Conservation (phyloP, 176 grass and related monocot genomes). For the Musa acuminata region DNA sequence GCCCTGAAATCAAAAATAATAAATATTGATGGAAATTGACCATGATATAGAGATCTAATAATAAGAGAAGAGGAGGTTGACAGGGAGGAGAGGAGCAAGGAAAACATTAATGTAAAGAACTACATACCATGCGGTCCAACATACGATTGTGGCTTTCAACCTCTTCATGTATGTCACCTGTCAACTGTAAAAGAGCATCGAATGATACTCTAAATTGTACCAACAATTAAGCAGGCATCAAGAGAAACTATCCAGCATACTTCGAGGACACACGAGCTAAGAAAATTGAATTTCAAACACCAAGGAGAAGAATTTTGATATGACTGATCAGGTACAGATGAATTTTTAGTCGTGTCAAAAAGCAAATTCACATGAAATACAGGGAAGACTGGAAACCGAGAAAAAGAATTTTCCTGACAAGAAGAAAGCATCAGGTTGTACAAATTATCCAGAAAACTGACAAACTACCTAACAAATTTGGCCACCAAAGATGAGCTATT, state of each 20-base stretch:
- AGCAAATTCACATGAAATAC: too few species aligned
- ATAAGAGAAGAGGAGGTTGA: not conserved
- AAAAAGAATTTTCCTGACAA: too few species aligned
- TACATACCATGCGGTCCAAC: slow-evolving; percentile 80
- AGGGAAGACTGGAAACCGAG: too few species aligned
- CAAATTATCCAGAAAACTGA: too few species aligned
- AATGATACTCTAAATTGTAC: not conserved
- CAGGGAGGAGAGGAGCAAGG: too few species aligned
- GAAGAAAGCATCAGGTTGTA: too few species aligned
- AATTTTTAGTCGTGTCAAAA: too few species aligned
- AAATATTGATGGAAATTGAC: not conserved
- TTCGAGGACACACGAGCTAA: not conserved
- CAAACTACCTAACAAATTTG: too few species aligned
- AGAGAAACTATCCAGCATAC: not conserved
- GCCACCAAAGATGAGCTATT: too few species aligned
- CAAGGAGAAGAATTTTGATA: not conserved
- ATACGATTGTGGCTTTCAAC: slow-evolving; percentile 71
- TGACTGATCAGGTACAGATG: not conserved
- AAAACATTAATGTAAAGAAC: too few species aligned
- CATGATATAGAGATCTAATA: not conserved
- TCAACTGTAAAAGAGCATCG: slow-evolving; percentile 45
- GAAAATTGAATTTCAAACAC: not conserved
- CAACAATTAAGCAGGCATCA: not conserved
- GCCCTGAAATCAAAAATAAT: slow-evolving; percentile 38
- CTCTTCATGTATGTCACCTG: slow-evolving; percentile 94